These are phyloP conservation scores for Selaginella tamariscina DNA, from an alignment of 75 land plant genomes.

Conservation along the genomic window DNA sequence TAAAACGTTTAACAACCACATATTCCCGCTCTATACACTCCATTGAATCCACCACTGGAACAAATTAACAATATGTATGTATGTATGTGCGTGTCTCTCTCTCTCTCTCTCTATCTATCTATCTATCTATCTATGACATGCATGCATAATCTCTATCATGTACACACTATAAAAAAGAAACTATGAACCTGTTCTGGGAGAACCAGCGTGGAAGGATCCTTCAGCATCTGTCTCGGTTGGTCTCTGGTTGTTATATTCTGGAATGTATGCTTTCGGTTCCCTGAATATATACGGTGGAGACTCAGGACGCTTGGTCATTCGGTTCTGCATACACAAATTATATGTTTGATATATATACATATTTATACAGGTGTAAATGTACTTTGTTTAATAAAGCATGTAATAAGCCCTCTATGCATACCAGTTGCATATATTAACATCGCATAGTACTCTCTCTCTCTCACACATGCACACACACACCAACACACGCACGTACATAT, in stretches of 20 bases:
- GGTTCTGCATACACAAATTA: no score
- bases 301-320: background rate
- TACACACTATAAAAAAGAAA: background rate
- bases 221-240: constrained; percentile 16
- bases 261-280: background rate
- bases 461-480: no score
- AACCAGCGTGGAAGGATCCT: constrained; percentile 15
- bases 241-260: background rate
- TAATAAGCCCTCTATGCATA: no score
- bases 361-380: no score
- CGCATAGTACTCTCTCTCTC: no score
- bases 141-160: no score
- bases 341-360: no score
- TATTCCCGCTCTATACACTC: constrained; percentile 80
- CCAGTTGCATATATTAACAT: no score
- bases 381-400: no score
- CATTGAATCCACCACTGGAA: constrained; percentile 42
- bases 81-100: no score
- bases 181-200: constrained; percentile 18
- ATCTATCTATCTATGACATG: no score
- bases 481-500: constrained; percentile 7
- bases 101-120: no score
- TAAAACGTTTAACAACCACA: constrained; percentile 56
- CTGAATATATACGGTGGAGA: background rate
- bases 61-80: background rate